A percentile compares a stretch with the other conserved stretches of the same genome.
phyloP scores from a whole-genome alignment of 148 eudicot species.

The Nepenthes mirabilis region DNA sequence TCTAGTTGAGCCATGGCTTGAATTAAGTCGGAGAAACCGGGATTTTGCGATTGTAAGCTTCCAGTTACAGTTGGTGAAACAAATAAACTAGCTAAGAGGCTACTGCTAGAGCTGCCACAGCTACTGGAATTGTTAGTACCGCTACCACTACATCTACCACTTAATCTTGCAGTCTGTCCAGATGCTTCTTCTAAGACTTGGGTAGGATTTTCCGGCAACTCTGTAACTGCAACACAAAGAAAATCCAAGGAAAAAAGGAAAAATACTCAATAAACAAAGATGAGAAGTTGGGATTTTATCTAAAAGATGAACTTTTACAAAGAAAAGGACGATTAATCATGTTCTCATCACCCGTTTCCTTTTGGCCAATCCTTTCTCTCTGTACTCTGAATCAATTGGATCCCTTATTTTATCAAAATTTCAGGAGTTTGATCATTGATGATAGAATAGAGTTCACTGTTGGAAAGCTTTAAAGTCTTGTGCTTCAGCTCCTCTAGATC shows the following conservation, averaged over 20 bases:
- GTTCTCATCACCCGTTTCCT: constrained; percentile 21
- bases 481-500: too few relatives aligned
- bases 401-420: constrained; percentile 9
- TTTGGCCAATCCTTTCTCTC: constrained; percentile 8
- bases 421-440: constrained; percentile 15
- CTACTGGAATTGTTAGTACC: constrained; percentile 43
- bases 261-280: not conserved
- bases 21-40: constrained; percentile 47
- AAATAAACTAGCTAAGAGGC: constrained; percentile 78
- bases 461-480: too few relatives aligned
- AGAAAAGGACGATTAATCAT: constrained; percentile 14
- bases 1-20: constrained; percentile 41
- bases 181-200: constrained; percentile 19
- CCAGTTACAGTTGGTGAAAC: constrained; percentile 54
- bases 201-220: constrained; percentile 26
- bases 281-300: not conserved
- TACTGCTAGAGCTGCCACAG: constrained; percentile 38
- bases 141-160: constrained; percentile 20
- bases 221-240: constrained; percentile 17
- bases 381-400: constrained; percentile 26
- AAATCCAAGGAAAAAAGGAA: constrained; percentile 8
- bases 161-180: constrained; percentile 4
- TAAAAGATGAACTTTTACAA: constrained; percentile 2
- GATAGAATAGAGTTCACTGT: constrained; percentile 1
- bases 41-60: constrained; percentile 32